Evolutionary conservation across 2,329 filamentous ascomycete genomes (phyloP).

Genomic region (Epichloe gansuensis): DNA sequence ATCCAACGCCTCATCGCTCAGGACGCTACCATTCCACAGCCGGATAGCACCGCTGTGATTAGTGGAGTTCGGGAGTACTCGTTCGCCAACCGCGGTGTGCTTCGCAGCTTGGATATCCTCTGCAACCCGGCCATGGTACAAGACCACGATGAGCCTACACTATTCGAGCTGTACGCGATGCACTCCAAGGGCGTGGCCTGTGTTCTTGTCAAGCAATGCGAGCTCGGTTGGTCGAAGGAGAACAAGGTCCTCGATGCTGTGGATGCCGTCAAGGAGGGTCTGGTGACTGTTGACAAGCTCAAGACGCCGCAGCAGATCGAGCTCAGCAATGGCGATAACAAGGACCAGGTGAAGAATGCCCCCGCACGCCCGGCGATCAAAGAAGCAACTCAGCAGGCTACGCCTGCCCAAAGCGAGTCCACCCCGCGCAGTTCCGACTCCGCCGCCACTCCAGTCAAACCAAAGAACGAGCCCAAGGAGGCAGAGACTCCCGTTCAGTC

Average conservation of each 20-base stretch:
- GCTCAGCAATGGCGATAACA: constrained; percentile 21
- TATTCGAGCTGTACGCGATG: constrained; percentile 95
- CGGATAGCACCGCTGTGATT: constrained; percentile 92
- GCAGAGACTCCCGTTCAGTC: constrained; percentile 29
- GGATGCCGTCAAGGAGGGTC: constrained; percentile 60
- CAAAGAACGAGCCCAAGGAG: constrained; percentile 34
- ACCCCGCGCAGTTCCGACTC: constrained; percentile 21
- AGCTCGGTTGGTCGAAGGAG: constrained; percentile 83
- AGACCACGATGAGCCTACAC: constrained; percentile 53
- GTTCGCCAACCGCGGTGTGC: constrained; percentile 70
- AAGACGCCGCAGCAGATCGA: constrained; percentile 36
- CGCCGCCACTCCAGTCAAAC: constrained; percentile 21
- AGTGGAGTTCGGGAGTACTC: constrained; percentile 94
- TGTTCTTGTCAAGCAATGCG: constrained; percentile 70
- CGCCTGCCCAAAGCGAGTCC: constrained; percentile 13
- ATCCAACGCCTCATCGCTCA: constrained; percentile 64
- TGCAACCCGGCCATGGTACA: constrained; percentile 52
- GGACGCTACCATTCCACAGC: constrained; percentile 62
- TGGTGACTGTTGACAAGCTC: constrained; percentile 64
- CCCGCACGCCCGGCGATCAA: constrained; percentile 20
- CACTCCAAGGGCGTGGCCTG: constrained; percentile 96
- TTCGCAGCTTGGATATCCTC: constrained; percentile 84
- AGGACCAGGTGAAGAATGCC: constrained; percentile 22
- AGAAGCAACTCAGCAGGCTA: constrained; percentile 15
- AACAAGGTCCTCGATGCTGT: constrained; percentile 74